Conservation (phyloP, 805 yeast genomes). For the baker's yeast (Saccharomyces cerevisiae) region DNA sequence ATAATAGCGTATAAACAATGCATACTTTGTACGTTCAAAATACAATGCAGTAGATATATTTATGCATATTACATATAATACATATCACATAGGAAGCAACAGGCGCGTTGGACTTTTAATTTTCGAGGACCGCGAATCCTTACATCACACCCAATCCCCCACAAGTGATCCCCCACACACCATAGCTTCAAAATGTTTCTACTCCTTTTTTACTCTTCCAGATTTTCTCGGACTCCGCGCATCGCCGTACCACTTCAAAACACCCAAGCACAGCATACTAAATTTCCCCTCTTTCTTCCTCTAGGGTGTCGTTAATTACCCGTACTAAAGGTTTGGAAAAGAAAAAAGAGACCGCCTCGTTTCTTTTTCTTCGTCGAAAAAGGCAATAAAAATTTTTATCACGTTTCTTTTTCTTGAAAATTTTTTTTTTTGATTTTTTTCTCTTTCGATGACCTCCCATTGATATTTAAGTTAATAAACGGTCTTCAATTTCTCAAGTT, state of each 20-base stretch:
- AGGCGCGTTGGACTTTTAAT: neutral
- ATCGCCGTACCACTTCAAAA: neutral
- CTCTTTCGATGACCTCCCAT: neutral
- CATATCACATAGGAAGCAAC: neutral
- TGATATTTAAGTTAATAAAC: neutral
- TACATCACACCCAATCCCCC: neutral
- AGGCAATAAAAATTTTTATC: conserved; percentile 3
- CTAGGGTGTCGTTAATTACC: neutral
- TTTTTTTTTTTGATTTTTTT: neutral
- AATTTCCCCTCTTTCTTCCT: neutral
- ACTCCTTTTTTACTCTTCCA: neutral
- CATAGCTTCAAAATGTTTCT: neutral
- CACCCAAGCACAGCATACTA: neutral
- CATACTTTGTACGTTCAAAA: neutral
- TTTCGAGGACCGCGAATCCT: neutral
- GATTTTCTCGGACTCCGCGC: neutral
- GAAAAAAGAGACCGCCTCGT: conserved; percentile 1
- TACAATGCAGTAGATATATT: neutral
- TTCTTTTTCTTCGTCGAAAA: conserved; percentile 1
- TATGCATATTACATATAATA: neutral
- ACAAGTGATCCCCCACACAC: neutral
- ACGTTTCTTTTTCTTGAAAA: neutral
- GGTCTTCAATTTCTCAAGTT: neutral
- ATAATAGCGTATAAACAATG: neutral
- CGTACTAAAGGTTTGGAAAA: neutral